Base-by-base conservation (phyloP, 2,329 filamentous ascomycete genomes). In the Arthrobotrys musiformis region DNA sequence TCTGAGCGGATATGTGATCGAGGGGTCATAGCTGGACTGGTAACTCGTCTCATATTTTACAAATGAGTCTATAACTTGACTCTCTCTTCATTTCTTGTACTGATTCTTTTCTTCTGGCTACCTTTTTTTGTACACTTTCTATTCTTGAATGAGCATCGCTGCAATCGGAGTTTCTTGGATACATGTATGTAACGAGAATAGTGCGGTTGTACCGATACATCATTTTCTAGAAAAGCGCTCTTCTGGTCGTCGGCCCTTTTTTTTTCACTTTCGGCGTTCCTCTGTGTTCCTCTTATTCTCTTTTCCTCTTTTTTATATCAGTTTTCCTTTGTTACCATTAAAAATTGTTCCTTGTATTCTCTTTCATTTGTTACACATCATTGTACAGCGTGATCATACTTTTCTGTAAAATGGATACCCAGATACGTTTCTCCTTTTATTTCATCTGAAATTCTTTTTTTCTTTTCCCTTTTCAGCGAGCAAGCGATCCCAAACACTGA, bases 81-180 rank as follows among this genome's bases (percentile, higher is more conserved):
- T 52, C 24, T 33, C 28, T 63, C 42, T 73, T 73, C 69, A 37
- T 48, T 73, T 73, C 68, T 22, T 72, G 68, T 72, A 72, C 48
- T 24, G 67, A 62, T 70, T 63, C n/a, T 40, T 52, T 70, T 70
- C 37, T 54, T 52, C 33, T 50, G 44, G 15, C 24, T 63, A 48
- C 48, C 33, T 62, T 15, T 30, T 50, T 42, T 33, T 63, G 24
- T 62, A 62, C 46, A 42, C 33, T 54, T 56, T 54, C 30, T 40
- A 58, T 33, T 33, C 19, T 58, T 58, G 54, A 58, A 9, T 26
- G 33, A 58, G 54, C 54, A 26, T 19, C 33, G 19, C 26, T 40
- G 54, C 54, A 40, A 58, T 40, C 33, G 54, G 54, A 58, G 54
- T 58, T 58, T 58, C 54, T 58, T 58, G 54, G 17, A 26, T 40